phyloP scores from a whole-genome alignment of 441 rosid genomes.

The Erodium chrysanthum region DNA sequence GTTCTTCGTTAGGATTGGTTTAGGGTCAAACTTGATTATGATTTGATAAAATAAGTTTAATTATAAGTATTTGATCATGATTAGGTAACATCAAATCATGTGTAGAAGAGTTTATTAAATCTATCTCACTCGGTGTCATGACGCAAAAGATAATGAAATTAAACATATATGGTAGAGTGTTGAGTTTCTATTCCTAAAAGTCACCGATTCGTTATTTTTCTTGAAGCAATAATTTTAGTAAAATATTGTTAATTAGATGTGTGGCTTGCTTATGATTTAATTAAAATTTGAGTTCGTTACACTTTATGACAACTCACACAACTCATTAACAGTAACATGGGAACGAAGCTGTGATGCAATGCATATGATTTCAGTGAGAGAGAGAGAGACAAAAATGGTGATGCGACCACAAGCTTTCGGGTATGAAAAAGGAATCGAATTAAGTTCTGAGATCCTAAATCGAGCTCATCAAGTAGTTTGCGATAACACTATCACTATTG shows the following conservation, averaged over 20 bases:
- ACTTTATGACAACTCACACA: conserved; percentile 5
- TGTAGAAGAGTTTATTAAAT: not conserved
- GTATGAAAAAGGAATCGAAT: not conserved
- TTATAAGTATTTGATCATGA: too few relatives aligned
- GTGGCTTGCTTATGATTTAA: not conserved
- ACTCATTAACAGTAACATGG: not conserved
- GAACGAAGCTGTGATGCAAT: not conserved
- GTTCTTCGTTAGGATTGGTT: not conserved
- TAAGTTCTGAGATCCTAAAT: too few relatives aligned
- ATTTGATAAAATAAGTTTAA: too few relatives aligned
- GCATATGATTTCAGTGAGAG: not conserved
- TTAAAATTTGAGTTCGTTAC: not conserved
- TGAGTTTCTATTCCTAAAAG: not conserved
- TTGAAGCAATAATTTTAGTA: not conserved
- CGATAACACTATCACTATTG: too few relatives aligned
- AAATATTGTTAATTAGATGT: not conserved
- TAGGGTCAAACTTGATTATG: not conserved
- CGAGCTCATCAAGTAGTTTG: too few relatives aligned
- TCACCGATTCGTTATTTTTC: not conserved
- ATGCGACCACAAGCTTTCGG: conserved; percentile 13
- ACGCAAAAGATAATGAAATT: conserved; percentile 8
- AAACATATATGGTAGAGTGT: not conserved
- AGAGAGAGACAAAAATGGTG: not conserved
- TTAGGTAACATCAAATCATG: too few relatives aligned
- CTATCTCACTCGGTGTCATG: not conserved